Base-by-base conservation (phyloP, 352 stramenopile species). In the Globisporangium paddicum region DNA sequence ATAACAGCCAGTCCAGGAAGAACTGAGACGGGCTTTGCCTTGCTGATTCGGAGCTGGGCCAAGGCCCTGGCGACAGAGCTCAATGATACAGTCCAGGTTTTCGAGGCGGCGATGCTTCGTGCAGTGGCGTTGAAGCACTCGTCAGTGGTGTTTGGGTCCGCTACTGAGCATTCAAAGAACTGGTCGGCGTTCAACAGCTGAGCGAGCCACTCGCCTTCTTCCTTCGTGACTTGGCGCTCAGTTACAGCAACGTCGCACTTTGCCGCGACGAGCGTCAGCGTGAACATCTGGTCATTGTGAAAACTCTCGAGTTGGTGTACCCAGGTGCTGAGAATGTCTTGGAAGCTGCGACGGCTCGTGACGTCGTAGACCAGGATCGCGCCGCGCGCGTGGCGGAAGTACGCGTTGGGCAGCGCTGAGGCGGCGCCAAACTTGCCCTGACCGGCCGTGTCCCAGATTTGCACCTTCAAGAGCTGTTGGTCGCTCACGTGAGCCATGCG, bases 361-460 rank as follows among this genome's bases (percentile, higher is more conserved):
- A 74, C 63, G 19, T 83, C 71, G 64, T 79, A 86, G 11, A 83
- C 67, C 16, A 86, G 52, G 7, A 86, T 47, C 19, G 64, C 76
- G 8, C 68, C 76, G 16, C 67, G 53, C 2, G 76, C 73, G n/a
- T 62, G 62, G 7, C 76, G 73, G 35, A 73, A 83, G 58, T 79
- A 82, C 26, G 73, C 67, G 25, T 55, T 68, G 0, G 73, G 67
- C 16, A 86, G 63, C 34, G 55, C 45, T 34, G 55, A 42, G 13
- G 60, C 23, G 6, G 58, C 37, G 5, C 74, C 72, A 40, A 77
- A 77, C 50, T 74, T 69, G 34, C 82, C 71, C 47, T 86, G 76
- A 2, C 67, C 64, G 7, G 76, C 76, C 5, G 73, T 82, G 56
- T 86, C 66, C 76, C 76, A 86, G 2, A 86, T 58, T 40, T 83